phyloP scores from a whole-genome alignment of 2,329 filamentous ascomycete species.

The Apiospora malaysiana region DNA sequence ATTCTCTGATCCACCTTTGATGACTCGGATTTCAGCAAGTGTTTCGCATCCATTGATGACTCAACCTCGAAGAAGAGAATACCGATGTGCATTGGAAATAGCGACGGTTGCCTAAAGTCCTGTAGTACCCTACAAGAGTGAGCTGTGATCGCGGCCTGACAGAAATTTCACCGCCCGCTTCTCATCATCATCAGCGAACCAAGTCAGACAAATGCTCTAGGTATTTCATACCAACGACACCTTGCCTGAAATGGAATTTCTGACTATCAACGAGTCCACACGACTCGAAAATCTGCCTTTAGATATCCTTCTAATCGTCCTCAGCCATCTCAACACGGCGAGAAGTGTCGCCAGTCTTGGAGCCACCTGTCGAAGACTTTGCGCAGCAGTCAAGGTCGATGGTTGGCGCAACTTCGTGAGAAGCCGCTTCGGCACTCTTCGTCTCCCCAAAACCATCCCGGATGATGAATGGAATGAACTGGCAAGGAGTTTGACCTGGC shows the following conservation, averaged over 20 bases:
- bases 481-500: constrained; percentile 54
- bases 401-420: constrained; percentile 59
- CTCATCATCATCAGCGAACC: not conserved
- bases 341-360: constrained; percentile 52
- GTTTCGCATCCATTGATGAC: not conserved
- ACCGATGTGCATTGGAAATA: constrained; percentile 25
- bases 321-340: constrained; percentile 55
- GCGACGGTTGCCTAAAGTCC: not conserved
- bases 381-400: constrained; percentile 45
- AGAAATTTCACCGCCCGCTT: not conserved
- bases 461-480: constrained; percentile 43
- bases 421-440: constrained; percentile 49
- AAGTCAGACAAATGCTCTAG: not conserved
- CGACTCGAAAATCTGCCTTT: constrained; percentile 51
- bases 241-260: not conserved
- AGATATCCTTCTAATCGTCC: constrained; percentile 56
- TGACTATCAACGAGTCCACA: constrained; percentile 9
- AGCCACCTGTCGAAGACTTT: constrained; percentile 45
- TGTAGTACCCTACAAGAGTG: not conserved
- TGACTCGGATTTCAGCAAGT: constrained; percentile 19
- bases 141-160: not conserved
- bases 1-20: constrained; percentile 16
- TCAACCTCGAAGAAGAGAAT: constrained; percentile 17
- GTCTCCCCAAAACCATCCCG: constrained; percentile 35
- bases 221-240: not conserved